Conservation (phyloP, 352 stramenopile species). For the Phytopythium boreale region DNA sequence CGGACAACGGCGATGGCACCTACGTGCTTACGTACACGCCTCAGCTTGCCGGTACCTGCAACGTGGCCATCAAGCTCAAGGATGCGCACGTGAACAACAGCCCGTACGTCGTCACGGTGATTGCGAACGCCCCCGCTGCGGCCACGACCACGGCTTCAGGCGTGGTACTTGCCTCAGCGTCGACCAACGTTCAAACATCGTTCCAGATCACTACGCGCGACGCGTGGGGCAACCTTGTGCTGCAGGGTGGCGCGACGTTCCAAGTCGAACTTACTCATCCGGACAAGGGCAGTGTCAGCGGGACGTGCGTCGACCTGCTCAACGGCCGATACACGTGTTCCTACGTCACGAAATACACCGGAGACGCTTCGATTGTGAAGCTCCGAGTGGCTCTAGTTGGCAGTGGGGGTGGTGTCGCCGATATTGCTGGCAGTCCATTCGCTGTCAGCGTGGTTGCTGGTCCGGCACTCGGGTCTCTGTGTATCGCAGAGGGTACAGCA, state of each 20-base stretch:
- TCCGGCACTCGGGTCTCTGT: conserved; percentile 40
- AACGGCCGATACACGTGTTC: conserved; percentile 60
- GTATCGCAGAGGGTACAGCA: conserved; percentile 33
- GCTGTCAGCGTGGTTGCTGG: conserved; percentile 42
- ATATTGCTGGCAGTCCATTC: conserved; percentile 53
- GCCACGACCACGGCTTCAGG: conserved; percentile 41
- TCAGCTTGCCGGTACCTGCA: conserved; percentile 39
- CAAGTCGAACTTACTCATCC: conserved; percentile 34
- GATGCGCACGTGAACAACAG: conserved; percentile 50
- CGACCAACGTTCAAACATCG: conserved; percentile 54
- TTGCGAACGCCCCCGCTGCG: conserved; percentile 39
- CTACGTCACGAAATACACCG: conserved; percentile 52
- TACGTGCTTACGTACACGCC: conserved; percentile 49
- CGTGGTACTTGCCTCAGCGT: conserved; percentile 26
- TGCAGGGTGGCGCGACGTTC: conserved; percentile 34
- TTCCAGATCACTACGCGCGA: conserved; percentile 63
- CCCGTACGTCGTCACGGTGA: conserved; percentile 52
- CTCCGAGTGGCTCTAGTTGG: conserved; percentile 33
- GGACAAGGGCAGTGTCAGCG: conserved; percentile 32
- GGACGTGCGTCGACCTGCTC: conserved; percentile 45
- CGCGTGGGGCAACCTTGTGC: conserved; percentile 48
- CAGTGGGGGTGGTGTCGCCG: conserved; percentile 10
- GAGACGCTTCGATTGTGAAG: conserved; percentile 10
- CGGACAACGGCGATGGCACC: conserved; percentile 50
- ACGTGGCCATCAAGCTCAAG: conserved; percentile 40